These are phyloP conservation scores for Colletotrichum limetticola DNA, from an alignment of 2,329 filamentous ascomycete species.

Conservation along the genomic window DNA sequence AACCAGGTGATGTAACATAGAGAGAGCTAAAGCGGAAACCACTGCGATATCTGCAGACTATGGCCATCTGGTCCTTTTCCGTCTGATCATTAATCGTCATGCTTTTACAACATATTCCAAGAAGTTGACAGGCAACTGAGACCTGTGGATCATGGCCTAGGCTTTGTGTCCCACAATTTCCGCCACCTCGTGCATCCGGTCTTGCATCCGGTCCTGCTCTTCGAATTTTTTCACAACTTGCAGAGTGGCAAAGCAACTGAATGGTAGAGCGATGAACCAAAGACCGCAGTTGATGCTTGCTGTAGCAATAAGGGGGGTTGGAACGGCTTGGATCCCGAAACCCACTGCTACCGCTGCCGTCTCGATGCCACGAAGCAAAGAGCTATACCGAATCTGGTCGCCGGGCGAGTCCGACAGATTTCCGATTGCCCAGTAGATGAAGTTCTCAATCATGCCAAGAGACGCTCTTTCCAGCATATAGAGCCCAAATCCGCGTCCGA, in stretches of 20 bases:
- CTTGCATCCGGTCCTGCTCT: constrained; percentile 42
- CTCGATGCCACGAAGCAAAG: constrained; percentile 53
- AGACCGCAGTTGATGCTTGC: constrained; percentile 53
- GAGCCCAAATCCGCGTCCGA: constrained; percentile 54
- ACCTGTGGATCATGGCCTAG: not conserved
- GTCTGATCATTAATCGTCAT: too few relatives aligned
- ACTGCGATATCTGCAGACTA: not conserved
- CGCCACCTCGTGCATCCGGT: not conserved
- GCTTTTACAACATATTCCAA: not conserved
- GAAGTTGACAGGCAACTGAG: not conserved
- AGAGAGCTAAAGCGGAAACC: not conserved
- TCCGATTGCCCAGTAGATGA: constrained; percentile 58
- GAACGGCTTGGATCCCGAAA: constrained; percentile 56
- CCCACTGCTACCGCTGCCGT: constrained; percentile 53
- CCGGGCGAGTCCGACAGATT: constrained; percentile 55
- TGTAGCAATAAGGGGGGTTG: constrained; percentile 53
- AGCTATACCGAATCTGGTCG: constrained; percentile 56
- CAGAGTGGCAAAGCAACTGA: constrained; percentile 55
- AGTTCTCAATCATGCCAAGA: constrained; percentile 53
- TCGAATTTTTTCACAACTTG: constrained; percentile 53
- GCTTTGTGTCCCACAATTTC: too few relatives aligned
- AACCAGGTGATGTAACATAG: not conserved
- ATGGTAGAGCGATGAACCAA: constrained; percentile 54
- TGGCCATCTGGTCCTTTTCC: not conserved
- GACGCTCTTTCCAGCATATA: constrained; percentile 53